Percentiles rank a stretch among this genome's conserved stretches.
These are phyloP conservation scores for Phaffia tasmanica DNA, from an alignment of 768 basidiomycete species.

Conservation along the genomic window DNA sequence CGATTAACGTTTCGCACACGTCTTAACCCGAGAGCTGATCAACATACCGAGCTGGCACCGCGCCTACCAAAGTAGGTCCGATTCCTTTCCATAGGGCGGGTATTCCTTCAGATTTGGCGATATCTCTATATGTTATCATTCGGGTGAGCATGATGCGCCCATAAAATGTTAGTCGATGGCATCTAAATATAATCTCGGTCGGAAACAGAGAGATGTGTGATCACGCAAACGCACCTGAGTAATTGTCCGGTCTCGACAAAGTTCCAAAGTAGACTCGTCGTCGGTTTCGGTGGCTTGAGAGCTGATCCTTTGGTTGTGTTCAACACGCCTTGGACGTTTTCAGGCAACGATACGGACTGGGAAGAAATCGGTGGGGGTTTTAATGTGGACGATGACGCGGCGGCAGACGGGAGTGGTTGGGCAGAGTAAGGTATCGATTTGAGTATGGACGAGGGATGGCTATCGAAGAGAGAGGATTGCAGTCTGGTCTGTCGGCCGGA, in stretches of 20 bases:
- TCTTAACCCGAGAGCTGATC: not conserved
- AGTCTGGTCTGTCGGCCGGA: conserved; percentile 54
- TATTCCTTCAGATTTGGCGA: conserved; percentile 76
- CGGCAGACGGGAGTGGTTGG: conserved; percentile 4
- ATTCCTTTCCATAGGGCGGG: conserved; percentile 88
- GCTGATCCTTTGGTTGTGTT: not conserved
- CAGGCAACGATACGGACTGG: not conserved
- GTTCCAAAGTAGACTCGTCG: conserved; percentile 61
- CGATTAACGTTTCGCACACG: not conserved
- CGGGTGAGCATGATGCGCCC: not conserved
- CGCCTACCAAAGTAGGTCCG: conserved; percentile 86
- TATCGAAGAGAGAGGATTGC: conserved; percentile 72
- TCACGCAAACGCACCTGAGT: conserved; percentile 51
- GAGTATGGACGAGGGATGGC: not conserved
- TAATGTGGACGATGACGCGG: conserved; percentile 6
- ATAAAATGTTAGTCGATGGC: too few relatives aligned
- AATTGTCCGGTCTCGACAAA: conserved; percentile 92
- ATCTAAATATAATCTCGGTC: too few relatives aligned
- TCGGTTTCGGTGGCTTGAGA: conserved; percentile 18
- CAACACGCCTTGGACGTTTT: conserved; percentile 1
- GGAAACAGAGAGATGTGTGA: too few relatives aligned
- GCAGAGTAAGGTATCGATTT: conserved; percentile 24
- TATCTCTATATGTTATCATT: conserved; percentile 39
- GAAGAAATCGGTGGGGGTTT: not conserved
- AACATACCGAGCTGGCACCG: conserved; percentile 66